Conservation (phyloP, 2,329 filamentous ascomycete genomes). For the Aspergillus puulaauensis region DNA sequence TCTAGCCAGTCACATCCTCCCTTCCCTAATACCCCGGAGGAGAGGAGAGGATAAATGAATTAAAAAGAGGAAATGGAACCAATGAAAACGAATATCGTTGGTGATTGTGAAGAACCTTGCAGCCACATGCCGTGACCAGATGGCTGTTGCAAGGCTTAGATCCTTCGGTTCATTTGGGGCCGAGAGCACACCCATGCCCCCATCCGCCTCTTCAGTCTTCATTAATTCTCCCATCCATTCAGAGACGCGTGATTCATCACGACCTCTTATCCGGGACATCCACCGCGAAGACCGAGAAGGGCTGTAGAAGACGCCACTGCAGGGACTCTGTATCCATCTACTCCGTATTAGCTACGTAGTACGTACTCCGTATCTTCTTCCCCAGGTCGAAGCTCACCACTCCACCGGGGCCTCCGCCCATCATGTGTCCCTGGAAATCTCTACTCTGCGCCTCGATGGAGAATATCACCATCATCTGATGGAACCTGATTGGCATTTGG, state of each 20-base stretch:
- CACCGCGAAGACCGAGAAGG: not conserved
- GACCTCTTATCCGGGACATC: not conserved
- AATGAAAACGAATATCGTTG: not conserved
- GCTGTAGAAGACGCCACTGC: not conserved
- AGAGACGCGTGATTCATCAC: not conserved
- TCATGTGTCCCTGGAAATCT: slow-evolving; percentile 8
- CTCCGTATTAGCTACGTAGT: not conserved
- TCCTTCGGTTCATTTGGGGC: slow-evolving; percentile 11
- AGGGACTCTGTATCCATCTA: too few relatives aligned
- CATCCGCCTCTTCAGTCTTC: not conserved
- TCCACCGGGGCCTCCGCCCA: not conserved
- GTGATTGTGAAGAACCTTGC: slow-evolving; percentile 13
- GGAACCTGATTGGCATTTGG: slow-evolving; percentile 6
- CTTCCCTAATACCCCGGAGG: not conserved
- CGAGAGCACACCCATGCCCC: not conserved
- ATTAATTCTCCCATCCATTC: not conserved
- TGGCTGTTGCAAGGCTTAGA: slow-evolving; percentile 13
- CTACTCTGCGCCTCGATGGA: slow-evolving; percentile 1
- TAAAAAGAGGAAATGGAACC: not conserved
- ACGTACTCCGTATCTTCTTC: not conserved
- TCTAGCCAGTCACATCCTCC: not conserved
- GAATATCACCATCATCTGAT: slow-evolving; percentile 7
- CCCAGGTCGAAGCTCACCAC: not conserved
- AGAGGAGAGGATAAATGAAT: not conserved
- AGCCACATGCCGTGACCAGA: slow-evolving; percentile 8